Percentiles rank a stretch among this genome's conserved stretches.
Conservation (phyloP, 805 yeast species). For the Cyberlindnera mississippiensis region DNA sequence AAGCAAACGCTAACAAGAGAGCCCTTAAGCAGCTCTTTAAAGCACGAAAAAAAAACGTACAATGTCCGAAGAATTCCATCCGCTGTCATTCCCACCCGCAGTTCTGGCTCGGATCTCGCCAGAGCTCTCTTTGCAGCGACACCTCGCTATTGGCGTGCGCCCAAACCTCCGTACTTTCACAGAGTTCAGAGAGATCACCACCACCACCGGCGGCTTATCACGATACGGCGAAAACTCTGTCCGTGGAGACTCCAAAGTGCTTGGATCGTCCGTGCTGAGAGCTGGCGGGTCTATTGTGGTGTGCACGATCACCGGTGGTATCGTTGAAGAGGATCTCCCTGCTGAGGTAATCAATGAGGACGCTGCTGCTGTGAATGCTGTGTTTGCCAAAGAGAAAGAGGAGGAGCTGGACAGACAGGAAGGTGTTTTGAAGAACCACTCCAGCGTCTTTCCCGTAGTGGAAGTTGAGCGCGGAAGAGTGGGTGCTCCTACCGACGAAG, state of each 20-base stretch:
- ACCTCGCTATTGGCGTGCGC: constrained; percentile 67
- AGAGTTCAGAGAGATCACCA: constrained; percentile 61
- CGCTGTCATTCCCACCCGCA: constrained; percentile 72
- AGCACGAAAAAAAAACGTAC: too few species aligned
- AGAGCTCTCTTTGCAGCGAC: constrained; percentile 75
- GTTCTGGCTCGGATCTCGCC: constrained; percentile 84
- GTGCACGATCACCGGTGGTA: constrained; percentile 66
- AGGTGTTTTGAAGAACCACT: constrained; percentile 29
- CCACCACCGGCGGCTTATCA: constrained; percentile 37
- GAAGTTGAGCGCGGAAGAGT: constrained; percentile 69
- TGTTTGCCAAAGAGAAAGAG: constrained; percentile 33
- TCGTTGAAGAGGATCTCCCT: constrained; percentile 51
- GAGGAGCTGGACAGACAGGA: constrained; percentile 21
- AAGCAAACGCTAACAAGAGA: too few species aligned
- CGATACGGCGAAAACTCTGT: constrained; percentile 33
- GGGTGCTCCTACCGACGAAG: constrained; percentile 86
- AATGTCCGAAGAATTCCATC: constrained; percentile 19
- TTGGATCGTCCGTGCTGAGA: constrained; percentile 47
- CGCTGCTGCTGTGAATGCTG: constrained; percentile 30
- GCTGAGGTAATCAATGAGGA: constrained; percentile 41
- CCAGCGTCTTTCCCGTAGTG: constrained; percentile 65
- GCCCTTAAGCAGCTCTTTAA: too few species aligned
- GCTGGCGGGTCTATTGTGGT: constrained; percentile 67
- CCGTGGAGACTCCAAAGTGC: constrained; percentile 31
- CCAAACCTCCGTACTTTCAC: constrained; percentile 68